A percentile compares a stretch with the other conserved stretches of the same genome.
Conservation (phyloP, 164 flowering plant species). For the Tinospora cordifolia region DNA sequence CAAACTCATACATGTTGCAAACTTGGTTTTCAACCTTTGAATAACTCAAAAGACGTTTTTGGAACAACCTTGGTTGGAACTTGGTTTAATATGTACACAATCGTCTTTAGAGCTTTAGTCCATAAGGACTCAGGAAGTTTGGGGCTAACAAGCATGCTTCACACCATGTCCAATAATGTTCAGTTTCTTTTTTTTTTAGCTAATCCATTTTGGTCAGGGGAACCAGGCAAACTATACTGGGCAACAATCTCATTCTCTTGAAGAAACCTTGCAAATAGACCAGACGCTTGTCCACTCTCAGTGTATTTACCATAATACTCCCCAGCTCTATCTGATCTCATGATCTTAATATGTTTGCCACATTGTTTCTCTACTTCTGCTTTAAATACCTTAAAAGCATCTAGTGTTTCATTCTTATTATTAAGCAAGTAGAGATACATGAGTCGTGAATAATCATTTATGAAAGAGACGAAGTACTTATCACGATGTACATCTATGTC, state of each 20-base stretch:
- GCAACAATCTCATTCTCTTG: not conserved
- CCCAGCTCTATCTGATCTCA: too few relatives aligned
- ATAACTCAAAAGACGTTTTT: slow-evolving; percentile 20
- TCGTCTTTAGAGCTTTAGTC: slow-evolving; percentile 8
- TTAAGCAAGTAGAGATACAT: slow-evolving; percentile 1
- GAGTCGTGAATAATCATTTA: slow-evolving; percentile 1
- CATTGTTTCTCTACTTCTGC: too few relatives aligned
- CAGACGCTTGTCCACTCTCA: too few relatives aligned
- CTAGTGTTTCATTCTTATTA: too few relatives aligned
- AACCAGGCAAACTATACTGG: slow-evolving; percentile 4
- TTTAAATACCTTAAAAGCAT: too few relatives aligned
- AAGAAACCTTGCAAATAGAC: too few relatives aligned
- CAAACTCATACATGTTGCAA: slow-evolving; percentile 14
- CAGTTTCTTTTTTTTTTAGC: not conserved
- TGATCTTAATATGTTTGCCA: too few relatives aligned
- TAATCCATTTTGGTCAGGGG: not conserved
- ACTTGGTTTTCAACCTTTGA: slow-evolving; percentile 4
- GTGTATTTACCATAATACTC: too few relatives aligned
- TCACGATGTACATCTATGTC: too few relatives aligned
- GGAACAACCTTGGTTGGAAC: slow-evolving; percentile 17
- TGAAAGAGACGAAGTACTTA: not conserved
- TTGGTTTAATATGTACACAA: slow-evolving; percentile 13
- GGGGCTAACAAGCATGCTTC: too few relatives aligned
- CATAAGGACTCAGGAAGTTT: too few relatives aligned
- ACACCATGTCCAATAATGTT: too few relatives aligned